A percentile compares a stretch with the other conserved stretches of the same genome.
Conservation (phyloP, 2,329 filamentous ascomycete species). For the Arthrinium phaeospermum region DNA sequence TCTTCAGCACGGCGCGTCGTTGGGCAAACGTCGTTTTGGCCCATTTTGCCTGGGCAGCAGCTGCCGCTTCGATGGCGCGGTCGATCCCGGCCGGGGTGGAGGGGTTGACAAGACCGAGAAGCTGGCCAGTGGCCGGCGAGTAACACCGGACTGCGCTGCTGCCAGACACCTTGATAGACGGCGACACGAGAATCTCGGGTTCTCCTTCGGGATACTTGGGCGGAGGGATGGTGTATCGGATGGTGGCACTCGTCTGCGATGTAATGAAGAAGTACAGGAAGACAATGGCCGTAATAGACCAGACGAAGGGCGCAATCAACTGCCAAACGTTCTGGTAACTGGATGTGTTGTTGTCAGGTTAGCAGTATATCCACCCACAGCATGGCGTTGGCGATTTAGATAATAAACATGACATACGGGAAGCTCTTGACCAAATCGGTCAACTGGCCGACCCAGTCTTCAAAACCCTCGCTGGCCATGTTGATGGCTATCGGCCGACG, state of each 20-base stretch:
- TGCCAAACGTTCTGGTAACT: slow-evolving; percentile 31
- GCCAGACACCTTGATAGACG: slow-evolving; percentile 68
- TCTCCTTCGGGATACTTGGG: slow-evolving; percentile 64
- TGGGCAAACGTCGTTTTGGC: slow-evolving; percentile 77
- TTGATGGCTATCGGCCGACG: not conserved
- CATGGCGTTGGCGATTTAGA: not conserved
- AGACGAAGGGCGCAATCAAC: slow-evolving; percentile 29
- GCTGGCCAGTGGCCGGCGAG: slow-evolving; percentile 85
- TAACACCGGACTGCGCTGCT: slow-evolving; percentile 80
- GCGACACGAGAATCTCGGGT: slow-evolving; percentile 61
- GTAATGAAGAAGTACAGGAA: not conserved
- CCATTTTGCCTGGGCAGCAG: slow-evolving; percentile 79
- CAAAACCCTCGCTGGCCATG: slow-evolving; percentile 15
- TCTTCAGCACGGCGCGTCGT: slow-evolving; percentile 78
- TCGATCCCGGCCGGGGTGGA: slow-evolving; percentile 80
- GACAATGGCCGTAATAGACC: slow-evolving; percentile 26
- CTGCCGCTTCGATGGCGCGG: slow-evolving; percentile 74
- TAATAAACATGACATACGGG: slow-evolving; percentile 29
- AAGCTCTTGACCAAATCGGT: slow-evolving; percentile 3
- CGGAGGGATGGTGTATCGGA: slow-evolving; percentile 64
- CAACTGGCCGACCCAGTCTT: slow-evolving; percentile 18
- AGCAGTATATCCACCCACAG: not conserved
- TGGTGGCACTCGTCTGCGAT: slow-evolving; percentile 37
- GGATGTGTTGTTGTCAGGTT: not conserved
- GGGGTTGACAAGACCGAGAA: slow-evolving; percentile 80